phyloP scores from a whole-genome alignment of 305 asterid species.

The Andrographis paniculata region DNA sequence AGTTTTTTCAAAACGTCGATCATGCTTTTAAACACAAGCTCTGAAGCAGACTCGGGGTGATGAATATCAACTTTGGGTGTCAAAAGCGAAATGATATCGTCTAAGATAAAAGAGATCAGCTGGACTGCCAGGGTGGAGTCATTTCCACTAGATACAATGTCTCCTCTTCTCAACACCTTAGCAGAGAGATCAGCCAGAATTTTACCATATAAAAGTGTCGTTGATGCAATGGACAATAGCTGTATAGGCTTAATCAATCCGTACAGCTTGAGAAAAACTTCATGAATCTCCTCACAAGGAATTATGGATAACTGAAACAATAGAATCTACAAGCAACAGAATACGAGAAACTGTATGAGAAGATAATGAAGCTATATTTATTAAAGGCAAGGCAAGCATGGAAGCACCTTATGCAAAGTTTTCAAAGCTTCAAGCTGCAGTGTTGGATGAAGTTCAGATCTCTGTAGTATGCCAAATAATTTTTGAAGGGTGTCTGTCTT shows the following conservation, averaged over 20 bases:
- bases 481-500: constrained; percentile 25
- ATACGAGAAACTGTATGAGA: constrained; percentile 16
- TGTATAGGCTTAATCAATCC: constrained; percentile 27
- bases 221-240: constrained; percentile 30
- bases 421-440: constrained; percentile 53
- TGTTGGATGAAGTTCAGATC: constrained; percentile 37
- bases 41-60: constrained; percentile 27
- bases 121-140: constrained; percentile 35
- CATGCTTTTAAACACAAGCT: constrained; percentile 51
- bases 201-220: constrained; percentile 40
- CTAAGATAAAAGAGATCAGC: constrained; percentile 38
- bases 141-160: constrained; percentile 30
- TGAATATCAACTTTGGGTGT: constrained; percentile 23
- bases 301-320: constrained; percentile 26
- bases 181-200: constrained; percentile 45
- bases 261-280: constrained; percentile 35
- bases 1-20: constrained; percentile 36
- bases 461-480: constrained; percentile 38
- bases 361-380: constrained; percentile 15
- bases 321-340: constrained; percentile 42
- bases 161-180: constrained; percentile 44
- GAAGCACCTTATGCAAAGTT: constrained; percentile 55
- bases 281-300: constrained; percentile 41
- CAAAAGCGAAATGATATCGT: constrained; percentile 35
- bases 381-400: constrained; percentile 22